Conservation (phyloP, 768 basidiomycete species). For the Xerocomus spinulosus region DNA sequence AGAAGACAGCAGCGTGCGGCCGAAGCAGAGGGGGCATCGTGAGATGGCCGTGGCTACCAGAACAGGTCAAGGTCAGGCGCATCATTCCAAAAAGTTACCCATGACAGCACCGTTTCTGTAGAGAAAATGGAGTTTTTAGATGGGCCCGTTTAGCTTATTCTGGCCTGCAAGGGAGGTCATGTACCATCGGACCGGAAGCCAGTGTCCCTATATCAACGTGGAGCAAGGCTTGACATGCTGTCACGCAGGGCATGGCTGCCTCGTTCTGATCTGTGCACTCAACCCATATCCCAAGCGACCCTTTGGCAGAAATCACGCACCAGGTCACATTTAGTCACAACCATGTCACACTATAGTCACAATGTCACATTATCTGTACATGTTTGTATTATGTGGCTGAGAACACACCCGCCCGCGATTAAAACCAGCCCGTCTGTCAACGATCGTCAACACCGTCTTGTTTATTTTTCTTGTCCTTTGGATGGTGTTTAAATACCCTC, state of each 20-base stretch:
- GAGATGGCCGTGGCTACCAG: too few species aligned
- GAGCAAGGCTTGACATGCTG: slow-evolving; percentile 18
- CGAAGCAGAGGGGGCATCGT: slow-evolving; percentile 30
- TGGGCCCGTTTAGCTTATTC: too few species aligned
- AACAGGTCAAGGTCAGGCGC: too few species aligned
- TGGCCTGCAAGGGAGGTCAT: slow-evolving; percentile 2
- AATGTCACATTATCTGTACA: slow-evolving; percentile 8
- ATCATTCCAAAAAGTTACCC: too few species aligned
- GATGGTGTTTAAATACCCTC: slow-evolving; percentile 46
- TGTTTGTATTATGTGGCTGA: slow-evolving; percentile 27
- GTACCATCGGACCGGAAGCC: slow-evolving; percentile 1
- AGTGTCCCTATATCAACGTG: slow-evolving; percentile 14
- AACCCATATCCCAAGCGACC: slow-evolving; percentile 15
- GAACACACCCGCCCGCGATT: slow-evolving; percentile 20
- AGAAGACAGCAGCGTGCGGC: slow-evolving; percentile 56
- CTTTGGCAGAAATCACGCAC: slow-evolving; percentile 33
- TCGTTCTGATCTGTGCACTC: too few species aligned
- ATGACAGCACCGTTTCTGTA: too few species aligned
- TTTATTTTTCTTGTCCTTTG: slow-evolving; percentile 27
- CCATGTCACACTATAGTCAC: neutral
- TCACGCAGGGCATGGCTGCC: slow-evolving; percentile 19
- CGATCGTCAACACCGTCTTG: slow-evolving; percentile 45
- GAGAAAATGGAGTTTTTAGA: too few species aligned
- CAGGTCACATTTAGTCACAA: slow-evolving; percentile 5
- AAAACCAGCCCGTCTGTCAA: slow-evolving; percentile 40